Conservation (phyloP, 768 basidiomycete genomes). For the Xerocomus brunneocitrinus region DNA sequence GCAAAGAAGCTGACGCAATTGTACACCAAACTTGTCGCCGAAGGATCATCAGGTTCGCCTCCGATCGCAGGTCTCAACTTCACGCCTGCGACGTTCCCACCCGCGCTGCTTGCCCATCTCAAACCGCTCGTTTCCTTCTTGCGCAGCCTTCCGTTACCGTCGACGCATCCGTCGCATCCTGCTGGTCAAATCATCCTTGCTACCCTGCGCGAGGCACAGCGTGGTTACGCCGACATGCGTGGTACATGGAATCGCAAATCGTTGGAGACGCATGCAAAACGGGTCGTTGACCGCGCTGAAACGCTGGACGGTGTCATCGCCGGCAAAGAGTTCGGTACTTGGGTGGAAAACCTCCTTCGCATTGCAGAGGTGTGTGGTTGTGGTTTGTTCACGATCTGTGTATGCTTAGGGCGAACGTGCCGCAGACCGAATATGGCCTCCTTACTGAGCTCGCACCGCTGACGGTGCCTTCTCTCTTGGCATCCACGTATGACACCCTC, state of each 20-base stretch:
- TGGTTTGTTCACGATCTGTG: background rate
- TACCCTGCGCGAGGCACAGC: slow-evolving; percentile 71
- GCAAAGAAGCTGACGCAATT: slow-evolving; percentile 77
- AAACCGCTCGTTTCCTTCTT: slow-evolving; percentile 64
- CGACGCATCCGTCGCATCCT: slow-evolving; percentile 81
- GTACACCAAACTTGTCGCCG: slow-evolving; percentile 85
- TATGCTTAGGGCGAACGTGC: background rate
- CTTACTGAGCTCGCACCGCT: slow-evolving; percentile 62
- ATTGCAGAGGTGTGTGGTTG: slow-evolving; percentile 57
- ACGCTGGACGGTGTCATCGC: slow-evolving; percentile 59
- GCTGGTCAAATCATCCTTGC: slow-evolving; percentile 60
- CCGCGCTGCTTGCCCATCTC: slow-evolving; percentile 48
- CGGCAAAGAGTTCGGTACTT: slow-evolving; percentile 68
- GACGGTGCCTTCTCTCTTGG: slow-evolving; percentile 43
- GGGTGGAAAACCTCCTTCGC: slow-evolving; percentile 60
- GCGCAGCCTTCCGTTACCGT: slow-evolving; percentile 67
- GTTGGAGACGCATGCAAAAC: slow-evolving; percentile 64
- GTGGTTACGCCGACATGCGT: slow-evolving; percentile 83
- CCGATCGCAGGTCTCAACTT: slow-evolving; percentile 57
- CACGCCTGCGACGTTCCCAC: slow-evolving; percentile 50
- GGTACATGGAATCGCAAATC: slow-evolving; percentile 75
- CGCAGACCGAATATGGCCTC: slow-evolving; percentile 64
- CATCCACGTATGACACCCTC: slow-evolving; percentile 57
- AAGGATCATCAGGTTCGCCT: slow-evolving; percentile 74
- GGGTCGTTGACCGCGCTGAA: slow-evolving; percentile 67